These are phyloP conservation scores for Dendrobium chrysotoxum DNA, from an alignment of 106 monocot species.

Conservation along the genomic window DNA sequence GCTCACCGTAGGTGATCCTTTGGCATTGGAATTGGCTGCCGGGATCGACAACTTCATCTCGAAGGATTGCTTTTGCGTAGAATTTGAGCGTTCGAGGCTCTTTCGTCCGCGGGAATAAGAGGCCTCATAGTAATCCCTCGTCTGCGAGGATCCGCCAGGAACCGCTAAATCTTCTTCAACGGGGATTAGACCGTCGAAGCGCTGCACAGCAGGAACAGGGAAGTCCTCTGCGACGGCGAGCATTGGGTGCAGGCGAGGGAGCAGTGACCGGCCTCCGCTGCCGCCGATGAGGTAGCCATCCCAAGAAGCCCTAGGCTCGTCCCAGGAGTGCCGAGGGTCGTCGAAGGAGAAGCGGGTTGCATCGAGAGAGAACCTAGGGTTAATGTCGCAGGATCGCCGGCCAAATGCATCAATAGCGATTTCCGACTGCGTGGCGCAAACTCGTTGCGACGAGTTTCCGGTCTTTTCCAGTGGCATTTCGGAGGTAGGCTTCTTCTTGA, in stretches of 20 bases:
- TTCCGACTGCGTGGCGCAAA: slow-evolving; percentile 11
- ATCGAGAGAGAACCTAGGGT: slow-evolving; percentile 67
- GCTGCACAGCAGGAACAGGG: slow-evolving; percentile 13
- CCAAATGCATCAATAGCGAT: slow-evolving; percentile 10
- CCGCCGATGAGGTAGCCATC: slow-evolving; percentile 33
- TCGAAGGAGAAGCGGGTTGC: slow-evolving; percentile 53
- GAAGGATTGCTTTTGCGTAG: background rate
- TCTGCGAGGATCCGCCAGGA: slow-evolving; percentile 20
- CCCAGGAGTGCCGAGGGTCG: slow-evolving; percentile 46
- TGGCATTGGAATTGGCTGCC: background rate
- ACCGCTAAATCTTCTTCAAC: slow-evolving; percentile 13
- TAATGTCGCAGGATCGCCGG: slow-evolving; percentile 33
- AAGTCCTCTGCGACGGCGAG: slow-evolving; percentile 42
- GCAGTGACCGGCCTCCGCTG: slow-evolving; percentile 6
- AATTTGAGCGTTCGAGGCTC: slow-evolving; percentile 15
- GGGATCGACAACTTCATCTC: slow-evolving; percentile 2
- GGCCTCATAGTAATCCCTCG: slow-evolving; percentile 12
- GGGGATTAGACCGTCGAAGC: slow-evolving; percentile 13
- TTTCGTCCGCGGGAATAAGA: slow-evolving; percentile 2
- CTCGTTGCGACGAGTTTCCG: background rate
- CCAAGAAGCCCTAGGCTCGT: slow-evolving; percentile 68
- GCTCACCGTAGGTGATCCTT: background rate
- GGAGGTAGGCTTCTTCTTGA: slow-evolving; percentile 10
- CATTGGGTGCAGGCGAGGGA: slow-evolving; percentile 45
- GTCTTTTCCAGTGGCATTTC: slow-evolving; percentile 6